Conservation (phyloP, 768 basidiomycete species). For the Tulasnella sp. region DNA sequence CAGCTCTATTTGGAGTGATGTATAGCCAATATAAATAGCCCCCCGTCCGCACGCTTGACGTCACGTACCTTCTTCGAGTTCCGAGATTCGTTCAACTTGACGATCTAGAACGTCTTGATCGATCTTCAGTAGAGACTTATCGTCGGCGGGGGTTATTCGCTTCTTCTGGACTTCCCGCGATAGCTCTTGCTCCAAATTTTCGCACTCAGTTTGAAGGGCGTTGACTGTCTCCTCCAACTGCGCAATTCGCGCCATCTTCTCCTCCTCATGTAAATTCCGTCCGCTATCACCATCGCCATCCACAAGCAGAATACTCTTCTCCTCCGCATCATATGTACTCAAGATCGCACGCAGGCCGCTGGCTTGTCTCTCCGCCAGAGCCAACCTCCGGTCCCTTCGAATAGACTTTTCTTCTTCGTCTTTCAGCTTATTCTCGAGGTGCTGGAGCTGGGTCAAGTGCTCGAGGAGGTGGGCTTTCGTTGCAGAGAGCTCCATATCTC, state of each 20-base stretch:
- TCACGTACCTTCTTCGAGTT: conserved; percentile 12
- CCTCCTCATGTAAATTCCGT: conserved; percentile 3
- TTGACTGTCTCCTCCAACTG: conserved; percentile 18
- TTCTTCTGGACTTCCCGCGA: conserved; percentile 27
- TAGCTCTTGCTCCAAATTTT: conserved; percentile 29
- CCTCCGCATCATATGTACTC: conserved; percentile 54
- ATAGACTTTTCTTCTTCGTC: conserved; percentile 26
- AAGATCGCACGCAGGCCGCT: conserved; percentile 57
- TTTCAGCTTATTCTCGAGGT: conserved; percentile 21
- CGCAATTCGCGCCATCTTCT: conserved; percentile 13
- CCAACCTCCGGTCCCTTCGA: conserved; percentile 32
- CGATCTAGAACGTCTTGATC: neutral
- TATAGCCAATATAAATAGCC: neutral
- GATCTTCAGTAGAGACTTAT: conserved; percentile 25
- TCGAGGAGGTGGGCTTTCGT: neutral
- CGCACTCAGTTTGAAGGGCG: conserved; percentile 42
- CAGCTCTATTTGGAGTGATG: conserved; percentile 19
- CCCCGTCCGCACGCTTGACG: neutral
- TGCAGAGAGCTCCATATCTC: conserved; percentile 36
- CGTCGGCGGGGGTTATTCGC: conserved; percentile 30
- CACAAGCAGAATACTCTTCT: conserved; percentile 32
- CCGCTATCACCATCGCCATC: conserved; percentile 38
- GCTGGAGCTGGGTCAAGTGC: neutral
- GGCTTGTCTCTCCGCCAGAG: conserved; percentile 47
- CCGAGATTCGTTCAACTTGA: conserved; percentile 4